Percentiles rank a stretch among this genome's conserved stretches.
These are phyloP conservation scores for Penicillium coffeae DNA, from an alignment of 495 filamentous ascomycete genomes.

Conservation along the genomic window DNA sequence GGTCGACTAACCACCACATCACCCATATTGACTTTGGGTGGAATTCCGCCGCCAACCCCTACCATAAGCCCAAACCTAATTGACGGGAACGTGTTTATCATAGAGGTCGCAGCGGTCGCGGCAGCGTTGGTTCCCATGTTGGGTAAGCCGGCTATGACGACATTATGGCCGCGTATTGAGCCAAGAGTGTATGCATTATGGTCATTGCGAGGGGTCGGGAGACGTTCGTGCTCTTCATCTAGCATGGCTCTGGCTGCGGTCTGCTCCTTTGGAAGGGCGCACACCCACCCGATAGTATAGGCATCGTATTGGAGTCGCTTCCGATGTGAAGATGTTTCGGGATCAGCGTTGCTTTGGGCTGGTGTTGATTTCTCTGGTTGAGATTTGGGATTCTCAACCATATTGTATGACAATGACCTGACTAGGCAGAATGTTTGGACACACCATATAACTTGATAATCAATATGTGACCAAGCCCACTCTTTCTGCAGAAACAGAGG, in stretches of 20 bases:
- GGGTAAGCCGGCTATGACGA: conserved; percentile 42
- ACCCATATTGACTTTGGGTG: conserved; percentile 17
- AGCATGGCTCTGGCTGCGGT: conserved; percentile 22
- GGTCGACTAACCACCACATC: conserved; percentile 24
- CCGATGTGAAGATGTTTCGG: conserved; percentile 1
- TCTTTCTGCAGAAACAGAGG: neutral
- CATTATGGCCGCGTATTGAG: conserved; percentile 30
- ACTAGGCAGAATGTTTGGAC: neutral
- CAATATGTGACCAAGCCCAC: conserved; percentile 6
- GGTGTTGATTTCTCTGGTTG: conserved; percentile 9
- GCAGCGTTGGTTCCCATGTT: conserved; percentile 35
- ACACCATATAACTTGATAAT: neutral
- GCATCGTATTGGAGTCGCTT: conserved; percentile 10
- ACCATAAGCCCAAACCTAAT: conserved; percentile 47
- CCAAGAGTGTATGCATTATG: conserved; percentile 27
- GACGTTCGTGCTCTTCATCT: conserved; percentile 14
- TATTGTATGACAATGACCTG: neutral
- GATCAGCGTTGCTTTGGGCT: conserved; percentile 4
- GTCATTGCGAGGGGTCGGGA: conserved; percentile 12
- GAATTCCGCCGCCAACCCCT: conserved; percentile 43
- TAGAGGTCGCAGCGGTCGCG: conserved; percentile 30
- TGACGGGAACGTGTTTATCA: conserved; percentile 36
- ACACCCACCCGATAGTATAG: conserved; percentile 26
- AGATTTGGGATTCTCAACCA: conserved; percentile 7
- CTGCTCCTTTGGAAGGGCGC: conserved; percentile 19